Evolutionary conservation across 805 yeast genomes (phyloP).

Genomic region (Saccharomycopsis capsularis): DNA sequence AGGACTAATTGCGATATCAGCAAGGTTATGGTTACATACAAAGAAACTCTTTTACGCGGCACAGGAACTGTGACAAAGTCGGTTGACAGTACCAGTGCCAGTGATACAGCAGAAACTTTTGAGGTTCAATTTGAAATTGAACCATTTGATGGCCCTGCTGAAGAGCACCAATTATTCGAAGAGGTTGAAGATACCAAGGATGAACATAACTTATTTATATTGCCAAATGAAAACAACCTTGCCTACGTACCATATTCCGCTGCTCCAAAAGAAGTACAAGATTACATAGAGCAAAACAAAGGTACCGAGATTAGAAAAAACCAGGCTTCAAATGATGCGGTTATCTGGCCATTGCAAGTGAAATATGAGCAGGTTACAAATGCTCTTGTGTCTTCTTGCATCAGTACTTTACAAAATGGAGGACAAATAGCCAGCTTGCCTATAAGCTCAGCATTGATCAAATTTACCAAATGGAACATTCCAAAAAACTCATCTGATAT

Average conservation of each 20-base stretch:
- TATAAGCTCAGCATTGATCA: conserved; percentile 52
- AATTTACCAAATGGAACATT: conserved; percentile 43
- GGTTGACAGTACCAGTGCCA: conserved; percentile 23
- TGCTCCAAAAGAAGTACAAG: conserved; percentile 19
- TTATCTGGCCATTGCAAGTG: conserved; percentile 45
- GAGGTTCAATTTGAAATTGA: conserved; percentile 25
- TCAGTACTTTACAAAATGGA: conserved; percentile 59
- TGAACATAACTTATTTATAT: conserved; percentile 3
- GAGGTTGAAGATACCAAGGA: conserved; percentile 34
- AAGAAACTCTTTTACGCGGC: conserved; percentile 51
- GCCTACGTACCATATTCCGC: conserved; percentile 21
- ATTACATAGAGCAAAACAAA: conserved; percentile 5
- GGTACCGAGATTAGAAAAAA: conserved; percentile 6
- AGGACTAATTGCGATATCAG: conserved; percentile 78
- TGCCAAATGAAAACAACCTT: conserved; percentile 44
- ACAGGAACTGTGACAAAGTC: conserved; percentile 24
- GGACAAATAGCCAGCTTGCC: conserved; percentile 53
- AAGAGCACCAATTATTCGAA: conserved; percentile 28
- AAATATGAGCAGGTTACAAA: conserved; percentile 44
- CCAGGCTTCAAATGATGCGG: conserved; percentile 27
- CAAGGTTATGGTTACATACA: conserved; percentile 81
- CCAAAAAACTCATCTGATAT: conserved; percentile 42
- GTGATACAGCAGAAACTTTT: conserved; percentile 2
- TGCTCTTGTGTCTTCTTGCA: conserved; percentile 49
- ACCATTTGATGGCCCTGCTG: conserved; percentile 23